Evolutionary conservation across 2,329 filamentous ascomycete genomes (phyloP).

Genomic region (Furcasterigmium sp.): DNA sequence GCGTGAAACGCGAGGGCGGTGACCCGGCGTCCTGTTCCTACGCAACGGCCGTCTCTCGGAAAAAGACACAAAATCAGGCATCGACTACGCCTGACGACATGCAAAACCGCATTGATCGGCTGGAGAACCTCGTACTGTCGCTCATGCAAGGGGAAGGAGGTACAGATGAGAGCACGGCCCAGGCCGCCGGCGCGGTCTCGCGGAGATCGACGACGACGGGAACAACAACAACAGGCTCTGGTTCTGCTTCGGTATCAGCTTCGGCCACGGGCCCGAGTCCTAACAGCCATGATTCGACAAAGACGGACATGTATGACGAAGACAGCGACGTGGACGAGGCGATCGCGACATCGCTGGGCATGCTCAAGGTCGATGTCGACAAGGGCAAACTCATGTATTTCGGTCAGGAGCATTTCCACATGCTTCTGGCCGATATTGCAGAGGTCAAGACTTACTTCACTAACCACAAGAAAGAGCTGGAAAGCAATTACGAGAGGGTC

Average conservation of each 20-base stretch:
- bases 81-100: conserved; percentile 76
- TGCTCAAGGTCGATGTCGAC: conserved; percentile 74
- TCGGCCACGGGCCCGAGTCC: neutral
- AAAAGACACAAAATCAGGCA: conserved; percentile 64
- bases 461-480: conserved; percentile 82
- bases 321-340: conserved; percentile 68
- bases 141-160: conserved; percentile 82
- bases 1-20: conserved; percentile 81
- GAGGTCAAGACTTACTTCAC: conserved; percentile 92
- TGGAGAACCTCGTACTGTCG: conserved; percentile 87
- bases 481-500: conserved; percentile 74
- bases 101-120: conserved; percentile 94
- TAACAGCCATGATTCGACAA: conserved; percentile 16
- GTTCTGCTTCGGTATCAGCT: neutral
- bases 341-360: conserved; percentile 67
- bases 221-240: conserved; percentile 19
- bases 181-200: conserved; percentile 17
- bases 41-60: conserved; percentile 64
- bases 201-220: conserved; percentile 16
- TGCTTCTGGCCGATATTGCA: conserved; percentile 73
- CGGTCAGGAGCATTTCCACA: conserved; percentile 79
- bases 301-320: conserved; percentile 44
- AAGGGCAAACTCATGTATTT: conserved; percentile 77
- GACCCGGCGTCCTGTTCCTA: conserved; percentile 81
- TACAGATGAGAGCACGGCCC: conserved; percentile 34